Base-by-base conservation (phyloP, 2,329 filamentous ascomycete genomes). In the Gaeumannomyces sp. region DNA sequence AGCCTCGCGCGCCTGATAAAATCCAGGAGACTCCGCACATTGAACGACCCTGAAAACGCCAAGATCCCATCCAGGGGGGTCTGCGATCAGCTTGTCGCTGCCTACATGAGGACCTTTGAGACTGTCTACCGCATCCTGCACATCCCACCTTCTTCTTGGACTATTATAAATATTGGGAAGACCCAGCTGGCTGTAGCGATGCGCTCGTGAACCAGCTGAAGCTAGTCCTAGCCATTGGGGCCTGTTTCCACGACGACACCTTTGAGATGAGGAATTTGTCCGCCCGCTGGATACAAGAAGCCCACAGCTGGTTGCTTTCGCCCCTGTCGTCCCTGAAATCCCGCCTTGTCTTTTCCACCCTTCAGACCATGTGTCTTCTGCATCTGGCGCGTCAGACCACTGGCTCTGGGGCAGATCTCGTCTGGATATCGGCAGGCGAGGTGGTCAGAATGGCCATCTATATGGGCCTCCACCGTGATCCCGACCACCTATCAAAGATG, bases 51-150 rank as follows among this genome's bases (percentile, higher is more conserved):
- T 6, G 33, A 6, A 64, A 3, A 73, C 33, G 28, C 33, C 19
- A 22, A 61, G 22, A 61, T 19, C 22, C 45, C 45, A 25, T 22
- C 72, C 0, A 72, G 74, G 14, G 72, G 73, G 0, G 66, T 84
- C 0, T 79, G 81, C 0, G 83, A 87, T 65, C 72, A 78, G 63
- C 77, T 87, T 1, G 74, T 87, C 22, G 76, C 81, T 11, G 72
- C 76, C 35, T 87, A 87, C 73, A 73, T 89, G 25, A 76, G 83
- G 61, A 82, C 81, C 0, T 80, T 84, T 58, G 85, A 88, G 69
- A 81, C 82, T 1, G 80, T 83, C 22, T 79, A 84, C 67, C 80
- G 86, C 3, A 78, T 89, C 29, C 65, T 89, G 11, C 83, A 89
- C 70, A 71, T 84, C 1, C 85, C 0, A 81, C 80, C 0, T 88